Percentiles rank a stretch among this genome's conserved stretches.
Conservation (phyloP, 2,329 filamentous ascomycete species). For the Pezicula neosporulosa region DNA sequence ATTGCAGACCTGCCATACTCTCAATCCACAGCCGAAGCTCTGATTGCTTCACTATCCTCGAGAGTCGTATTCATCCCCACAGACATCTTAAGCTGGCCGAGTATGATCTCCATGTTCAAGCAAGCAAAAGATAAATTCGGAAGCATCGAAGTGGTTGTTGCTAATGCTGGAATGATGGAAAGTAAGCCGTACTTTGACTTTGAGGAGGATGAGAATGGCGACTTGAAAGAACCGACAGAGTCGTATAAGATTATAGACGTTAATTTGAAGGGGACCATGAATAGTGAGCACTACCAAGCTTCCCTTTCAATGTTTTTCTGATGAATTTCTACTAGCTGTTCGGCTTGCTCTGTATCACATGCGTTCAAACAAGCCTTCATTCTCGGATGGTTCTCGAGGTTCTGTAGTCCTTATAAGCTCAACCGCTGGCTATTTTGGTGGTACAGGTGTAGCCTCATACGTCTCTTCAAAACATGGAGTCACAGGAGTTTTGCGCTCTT, state of each 20-base stretch:
- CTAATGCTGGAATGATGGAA: slow-evolving; percentile 39
- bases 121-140: slow-evolving; percentile 25
- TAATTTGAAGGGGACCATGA: neutral
- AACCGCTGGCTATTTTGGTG: neutral
- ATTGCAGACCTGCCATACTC: slow-evolving; percentile 31
- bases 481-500: neutral
- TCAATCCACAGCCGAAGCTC: slow-evolving; percentile 19
- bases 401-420: slow-evolving; percentile 34
- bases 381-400: slow-evolving; percentile 19
- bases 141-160: slow-evolving; percentile 35
- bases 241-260: neutral
- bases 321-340: neutral
- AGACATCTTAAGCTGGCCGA: neutral
- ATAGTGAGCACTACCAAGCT: neutral
- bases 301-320: neutral
- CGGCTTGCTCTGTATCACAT: slow-evolving; percentile 26
- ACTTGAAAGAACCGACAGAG: neutral
- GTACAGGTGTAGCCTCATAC: neutral
- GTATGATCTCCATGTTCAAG: neutral
- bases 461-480: neutral
- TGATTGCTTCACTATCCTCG: slow-evolving; percentile 16
- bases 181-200: slow-evolving; percentile 21
- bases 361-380: slow-evolving; percentile 6
- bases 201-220: slow-evolving; percentile 18
- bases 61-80: neutral